These are phyloP conservation scores for Arabis alpina DNA, from an alignment of 345 rosid genomes.

Conservation along the genomic window DNA sequence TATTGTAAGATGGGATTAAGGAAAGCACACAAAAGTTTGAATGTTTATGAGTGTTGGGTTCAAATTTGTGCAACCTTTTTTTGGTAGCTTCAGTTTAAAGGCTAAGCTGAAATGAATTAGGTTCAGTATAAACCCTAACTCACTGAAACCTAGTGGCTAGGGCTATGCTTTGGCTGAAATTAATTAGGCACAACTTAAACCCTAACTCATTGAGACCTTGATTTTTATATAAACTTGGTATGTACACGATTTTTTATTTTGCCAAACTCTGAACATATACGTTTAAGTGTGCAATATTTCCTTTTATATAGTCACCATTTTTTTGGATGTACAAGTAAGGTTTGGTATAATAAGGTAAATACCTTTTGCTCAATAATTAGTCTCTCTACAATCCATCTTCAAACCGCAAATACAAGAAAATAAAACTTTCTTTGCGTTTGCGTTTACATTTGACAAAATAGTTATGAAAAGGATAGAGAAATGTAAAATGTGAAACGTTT, in stretches of 20 bases:
- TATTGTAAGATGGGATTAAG: constrained; percentile 5
- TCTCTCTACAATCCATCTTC: background rate
- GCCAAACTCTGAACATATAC: too few relatives aligned
- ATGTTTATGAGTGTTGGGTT: constrained; percentile 28
- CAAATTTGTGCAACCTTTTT: constrained; percentile 4
- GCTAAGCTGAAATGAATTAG: constrained; percentile 1
- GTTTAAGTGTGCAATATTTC: too few relatives aligned
- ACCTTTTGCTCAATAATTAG: background rate
- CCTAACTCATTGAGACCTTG: background rate
- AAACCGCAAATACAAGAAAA: background rate
- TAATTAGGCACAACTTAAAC: background rate
- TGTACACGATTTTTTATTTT: too few relatives aligned
- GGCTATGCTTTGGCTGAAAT: constrained; percentile 17
- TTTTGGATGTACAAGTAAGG: background rate
- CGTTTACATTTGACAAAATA: background rate
- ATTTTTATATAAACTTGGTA: too few relatives aligned
- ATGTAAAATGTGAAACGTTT: background rate
- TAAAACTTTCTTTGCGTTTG: background rate
- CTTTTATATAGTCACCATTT: too few relatives aligned
- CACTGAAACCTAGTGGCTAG: constrained; percentile 4
- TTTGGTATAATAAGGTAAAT: background rate
- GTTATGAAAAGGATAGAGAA: background rate
- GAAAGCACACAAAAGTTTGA: constrained; percentile 9
- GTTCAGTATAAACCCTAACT: constrained; percentile 2
- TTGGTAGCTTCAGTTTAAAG: background rate